Base-by-base conservation (phyloP, 2,329 filamentous ascomycete genomes). In the Cryphonectria japonica region DNA sequence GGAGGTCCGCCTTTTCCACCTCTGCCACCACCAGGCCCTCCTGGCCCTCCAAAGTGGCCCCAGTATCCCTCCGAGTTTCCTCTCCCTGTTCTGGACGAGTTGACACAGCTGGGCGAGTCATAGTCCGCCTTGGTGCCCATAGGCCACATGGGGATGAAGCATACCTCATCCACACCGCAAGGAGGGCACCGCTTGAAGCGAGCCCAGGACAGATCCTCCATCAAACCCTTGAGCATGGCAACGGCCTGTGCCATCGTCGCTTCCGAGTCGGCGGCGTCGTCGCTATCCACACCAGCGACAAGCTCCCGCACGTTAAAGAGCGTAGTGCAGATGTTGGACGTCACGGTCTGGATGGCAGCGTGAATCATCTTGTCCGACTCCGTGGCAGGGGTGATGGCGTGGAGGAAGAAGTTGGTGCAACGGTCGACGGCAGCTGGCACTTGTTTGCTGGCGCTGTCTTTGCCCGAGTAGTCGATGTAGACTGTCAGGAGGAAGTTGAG, bases 401-500 rank as follows among this genome's bases (percentile, higher is more conserved):
- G 76, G 0, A 86, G 79, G 70, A 84, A 85, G 67, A 87, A 85
- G 9, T 78, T 70, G 0, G 82, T 78, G 76, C 88, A 91, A 62
- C 82, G 80, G 1, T 81, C 77, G 6, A 81, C 80, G 14, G 87
- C 84, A 0, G 78, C 78, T 1, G 76, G 74, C 22, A 80, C 78
- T 29, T 79, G 79, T 16, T 69, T 43, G 80, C 78, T 1, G 41
- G 80, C 73, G 3, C 78, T 52, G 71, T 72, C 74, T 2, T 78
- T 62, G 72, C 72, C 29, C 72, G 77, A 57, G 76, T 84, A 82
- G 73, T 87, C 80, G n/a, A 86, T 79, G 74, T 82, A 84, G 8
- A 81, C 76, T 46, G 83, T 79, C 1, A 86, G 76, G 8, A 84
- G 76, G 22, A 76, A 74, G 65, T 82, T 79, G 1, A 86, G 57